Base-by-base conservation (phyloP, 2,329 filamentous ascomycete genomes). In the Dactylellina sp. region DNA sequence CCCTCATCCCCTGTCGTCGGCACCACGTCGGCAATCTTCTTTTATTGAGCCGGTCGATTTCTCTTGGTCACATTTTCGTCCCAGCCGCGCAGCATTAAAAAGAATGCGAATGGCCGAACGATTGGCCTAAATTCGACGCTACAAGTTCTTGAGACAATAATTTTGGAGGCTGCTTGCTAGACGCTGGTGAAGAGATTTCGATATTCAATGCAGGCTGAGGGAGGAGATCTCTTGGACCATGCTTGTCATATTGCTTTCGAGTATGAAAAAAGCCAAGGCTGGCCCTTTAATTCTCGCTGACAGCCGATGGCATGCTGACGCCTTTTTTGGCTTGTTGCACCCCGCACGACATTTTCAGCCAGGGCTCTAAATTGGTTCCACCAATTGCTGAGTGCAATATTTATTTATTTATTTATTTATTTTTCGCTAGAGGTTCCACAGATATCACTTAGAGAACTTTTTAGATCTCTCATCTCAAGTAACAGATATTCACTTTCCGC, bases 281-380 rank as follows among this genome's bases (percentile, higher is more conserved):
- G 32, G 50, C 11, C 12, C 20, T 53, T 53, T 35, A 22, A 16
- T 52, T 46, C n/a, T 68, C 63, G 63, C 63, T 68, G 63, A 68
- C 63, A 60, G 53, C 63, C 63, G 53, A 68, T 44, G 24, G 49
- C 40, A 56, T 42, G 61, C 61, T 56, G 61, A 65, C 50, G 55
- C 64, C 39, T n/a, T 68, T n/a, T 68, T 62, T 63, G 42, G 56
- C 50, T 71, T 52, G 53, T 44, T 9, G 18, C 55, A 63, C 66
- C 59, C 66, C 66, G 66, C 66, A 70, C 64, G 59, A 56, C 24
- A 68, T 22, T 47, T 47, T 60, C 18, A 32, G 52, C 53, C 28
- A 60, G 53, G 53, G 63, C 63, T 14, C 28, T 25, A 64, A 59
- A 37, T 66, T 56, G 40, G 61, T 61, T 74, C 53, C 55, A 66